Conservation (phyloP, 108 stramenopile species). For the Cylindrotheca fusiformis region DNA sequence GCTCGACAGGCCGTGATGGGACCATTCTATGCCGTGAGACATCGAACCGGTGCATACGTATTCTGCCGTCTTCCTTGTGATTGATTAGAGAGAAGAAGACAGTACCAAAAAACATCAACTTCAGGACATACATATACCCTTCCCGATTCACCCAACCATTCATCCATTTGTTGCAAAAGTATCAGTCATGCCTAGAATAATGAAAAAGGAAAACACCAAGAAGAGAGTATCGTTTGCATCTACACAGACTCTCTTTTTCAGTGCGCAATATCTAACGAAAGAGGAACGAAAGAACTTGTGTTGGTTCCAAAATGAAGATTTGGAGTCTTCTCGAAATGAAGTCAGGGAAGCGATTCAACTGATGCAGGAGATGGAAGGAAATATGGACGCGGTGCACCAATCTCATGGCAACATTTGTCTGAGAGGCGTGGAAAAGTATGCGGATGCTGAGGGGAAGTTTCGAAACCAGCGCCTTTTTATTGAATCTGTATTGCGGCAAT, state of each 20-base stretch:
- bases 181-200: too few species aligned
- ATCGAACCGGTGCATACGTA: too few species aligned
- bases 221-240: slow-evolving; percentile 20
- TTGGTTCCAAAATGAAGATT: slow-evolving; percentile 26
- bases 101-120: too few species aligned
- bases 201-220: too few species aligned
- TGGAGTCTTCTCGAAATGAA: slow-evolving; percentile 22
- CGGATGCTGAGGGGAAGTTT: slow-evolving; percentile 22
- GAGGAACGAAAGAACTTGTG: slow-evolving; percentile 8
- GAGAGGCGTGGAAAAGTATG: slow-evolving; percentile 33
- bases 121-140: too few species aligned
- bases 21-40: too few species aligned
- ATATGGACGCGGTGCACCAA: slow-evolving; percentile 1
- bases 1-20: too few species aligned
- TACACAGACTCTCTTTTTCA: slow-evolving; percentile 25
- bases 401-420: slow-evolving; percentile 5
- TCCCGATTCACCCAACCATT: too few species aligned
- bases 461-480: slow-evolving; percentile 15
- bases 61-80: too few species aligned
- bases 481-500: slow-evolving; percentile 19
- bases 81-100: too few species aligned
- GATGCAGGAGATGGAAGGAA: slow-evolving; percentile 15
- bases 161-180: too few species aligned
- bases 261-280: background rate
- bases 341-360: slow-evolving; percentile 12